Conservation (phyloP, 106 monocot species). For the Acorus calamus region DNA sequence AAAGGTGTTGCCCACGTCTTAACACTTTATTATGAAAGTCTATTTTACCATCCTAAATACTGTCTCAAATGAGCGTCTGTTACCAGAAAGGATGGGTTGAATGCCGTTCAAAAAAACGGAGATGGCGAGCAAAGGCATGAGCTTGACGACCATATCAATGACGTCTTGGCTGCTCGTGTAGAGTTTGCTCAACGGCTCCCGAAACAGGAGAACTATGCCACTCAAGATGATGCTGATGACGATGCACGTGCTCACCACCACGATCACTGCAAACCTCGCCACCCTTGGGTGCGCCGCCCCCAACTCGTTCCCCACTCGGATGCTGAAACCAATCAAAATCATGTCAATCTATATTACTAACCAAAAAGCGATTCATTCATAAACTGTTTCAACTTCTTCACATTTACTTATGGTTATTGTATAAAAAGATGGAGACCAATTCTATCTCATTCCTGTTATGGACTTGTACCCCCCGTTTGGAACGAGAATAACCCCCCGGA, state of each 20-base stretch:
- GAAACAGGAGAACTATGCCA: constrained; percentile 26
- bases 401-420: no score
- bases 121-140: constrained; percentile 51
- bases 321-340: constrained; percentile 13
- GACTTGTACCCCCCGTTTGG: no score
- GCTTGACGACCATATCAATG: constrained; percentile 23
- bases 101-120: constrained; percentile 70
- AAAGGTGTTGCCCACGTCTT: no score
- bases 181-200: constrained; percentile 33
- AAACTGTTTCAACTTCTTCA: no score
- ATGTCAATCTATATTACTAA: not conserved
- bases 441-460: no score
- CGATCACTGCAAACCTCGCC: constrained; percentile 43
- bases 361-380: no score
- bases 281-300: constrained; percentile 55
- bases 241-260: constrained; percentile 31
- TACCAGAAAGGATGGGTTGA: constrained; percentile 76
- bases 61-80: no score
- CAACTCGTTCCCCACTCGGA: constrained; percentile 69
- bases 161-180: constrained; percentile 51
- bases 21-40: no score
- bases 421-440: no score
- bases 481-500: no score
- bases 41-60: no score
- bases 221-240: constrained; percentile 30